A percentile compares a stretch with the other conserved stretches of the same genome.
phyloP scores from a whole-genome alignment of 495 filamentous ascomycete genomes.

The Zalerion maritima region DNA sequence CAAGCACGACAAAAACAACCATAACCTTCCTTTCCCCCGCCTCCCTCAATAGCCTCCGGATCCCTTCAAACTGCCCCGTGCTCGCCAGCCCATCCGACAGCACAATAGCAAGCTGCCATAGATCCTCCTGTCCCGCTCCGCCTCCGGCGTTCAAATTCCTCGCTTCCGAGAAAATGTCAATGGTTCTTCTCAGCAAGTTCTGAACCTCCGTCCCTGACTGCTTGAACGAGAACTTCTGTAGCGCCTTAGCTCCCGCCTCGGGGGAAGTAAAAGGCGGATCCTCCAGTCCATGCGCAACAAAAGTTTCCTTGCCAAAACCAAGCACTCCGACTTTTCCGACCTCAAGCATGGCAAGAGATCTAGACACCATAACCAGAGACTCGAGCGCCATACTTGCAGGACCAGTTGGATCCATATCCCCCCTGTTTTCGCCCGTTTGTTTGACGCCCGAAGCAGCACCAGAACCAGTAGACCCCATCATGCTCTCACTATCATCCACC shows the following conservation, averaged over 20 bases:
- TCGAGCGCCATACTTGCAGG: conserved; percentile 80
- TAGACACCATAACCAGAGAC: conserved; percentile 76
- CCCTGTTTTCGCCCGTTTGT: too few relatives aligned
- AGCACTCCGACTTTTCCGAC: conserved; percentile 80
- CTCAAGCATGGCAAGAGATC: conserved; percentile 79
- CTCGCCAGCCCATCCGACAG: conserved; percentile 89
- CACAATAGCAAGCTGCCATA: conserved; percentile 94
- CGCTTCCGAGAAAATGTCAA: conserved; percentile 69
- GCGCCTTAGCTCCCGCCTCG: conserved; percentile 66
- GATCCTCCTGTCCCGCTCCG: conserved; percentile 48
- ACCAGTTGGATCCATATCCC: too few relatives aligned
- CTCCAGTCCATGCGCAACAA: conserved; percentile 79
- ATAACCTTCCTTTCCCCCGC: conserved; percentile 90
- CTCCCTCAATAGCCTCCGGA: conserved; percentile 66
- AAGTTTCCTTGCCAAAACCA: conserved; percentile 73
- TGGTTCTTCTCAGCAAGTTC: conserved; percentile 58
- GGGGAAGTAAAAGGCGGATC: conserved; percentile 58
- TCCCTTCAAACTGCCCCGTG: conserved; percentile 55
- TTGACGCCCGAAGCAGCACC: too few relatives aligned
- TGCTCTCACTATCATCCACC: conserved; percentile 87
- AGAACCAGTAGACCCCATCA: conserved; percentile 59
- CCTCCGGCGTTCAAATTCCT: conserved; percentile 38
- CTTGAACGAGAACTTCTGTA: conserved; percentile 75
- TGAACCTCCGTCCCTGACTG: conserved; percentile 75
- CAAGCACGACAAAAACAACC: conserved; percentile 94